These are phyloP conservation scores for Paraphoma chrysanthemicola DNA, from an alignment of 2,329 filamentous ascomycete genomes.

Conservation along the genomic window DNA sequence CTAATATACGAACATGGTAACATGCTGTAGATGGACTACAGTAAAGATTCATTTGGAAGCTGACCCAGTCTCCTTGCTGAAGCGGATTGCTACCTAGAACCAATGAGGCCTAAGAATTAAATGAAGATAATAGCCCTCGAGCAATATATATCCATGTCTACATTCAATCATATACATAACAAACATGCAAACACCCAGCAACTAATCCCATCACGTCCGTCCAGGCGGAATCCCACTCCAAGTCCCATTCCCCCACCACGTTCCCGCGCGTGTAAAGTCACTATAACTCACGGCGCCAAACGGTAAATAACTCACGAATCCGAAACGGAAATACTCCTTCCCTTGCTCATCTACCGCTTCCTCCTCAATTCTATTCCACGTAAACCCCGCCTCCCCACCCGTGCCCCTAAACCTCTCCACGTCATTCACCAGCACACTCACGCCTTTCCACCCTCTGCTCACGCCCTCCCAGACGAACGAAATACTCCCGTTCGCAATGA, in stretches of 20 bases:
- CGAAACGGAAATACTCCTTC: constrained; percentile 45
- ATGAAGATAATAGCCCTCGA: no score
- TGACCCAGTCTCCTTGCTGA: no score
- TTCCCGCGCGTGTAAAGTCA: constrained; percentile 44
- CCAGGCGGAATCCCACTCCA: constrained; percentile 35
- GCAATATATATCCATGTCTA: no score
- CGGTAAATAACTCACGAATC: constrained; percentile 38
- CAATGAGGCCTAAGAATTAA: no score
- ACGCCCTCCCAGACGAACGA: constrained; percentile 53
- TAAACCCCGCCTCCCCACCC: constrained; percentile 61
- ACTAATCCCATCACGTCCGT: constrained; percentile 1
- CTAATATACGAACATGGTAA: no score
- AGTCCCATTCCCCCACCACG: constrained; percentile 39
- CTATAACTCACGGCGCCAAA: constrained; percentile 39
- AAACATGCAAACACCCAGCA: no score
- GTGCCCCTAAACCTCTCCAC: constrained; percentile 80
- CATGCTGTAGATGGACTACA: no score
- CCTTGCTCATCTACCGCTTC: constrained; percentile 1
- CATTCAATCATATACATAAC: no score
- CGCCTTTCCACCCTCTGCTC: constrained; percentile 68
- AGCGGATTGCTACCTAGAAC: no score
- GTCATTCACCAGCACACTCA: constrained; percentile 84
- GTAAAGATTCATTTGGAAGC: no score
- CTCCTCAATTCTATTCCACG: constrained; percentile 60
- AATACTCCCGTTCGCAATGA: constrained; percentile 52